These are phyloP conservation scores for Phytophthora melonis DNA, from an alignment of 352 stramenopile species.

Conservation along the genomic window DNA sequence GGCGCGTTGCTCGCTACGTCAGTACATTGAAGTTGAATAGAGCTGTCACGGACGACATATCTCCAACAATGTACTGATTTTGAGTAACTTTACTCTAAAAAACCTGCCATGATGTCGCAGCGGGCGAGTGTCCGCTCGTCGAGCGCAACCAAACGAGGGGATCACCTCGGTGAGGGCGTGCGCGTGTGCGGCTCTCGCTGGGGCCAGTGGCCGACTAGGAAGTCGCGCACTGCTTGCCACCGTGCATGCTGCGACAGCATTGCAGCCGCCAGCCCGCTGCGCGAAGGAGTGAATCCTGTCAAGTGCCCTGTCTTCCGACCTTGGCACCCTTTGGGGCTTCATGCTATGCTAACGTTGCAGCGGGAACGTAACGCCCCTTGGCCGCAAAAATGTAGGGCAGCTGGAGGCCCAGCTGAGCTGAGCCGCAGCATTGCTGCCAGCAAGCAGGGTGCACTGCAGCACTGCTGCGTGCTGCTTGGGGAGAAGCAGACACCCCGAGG, in stretches of 20 bases:
- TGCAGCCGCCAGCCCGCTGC: too few species aligned
- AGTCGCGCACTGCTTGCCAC: too few species aligned
- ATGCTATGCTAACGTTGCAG: constrained; percentile 11
- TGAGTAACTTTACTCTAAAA: not conserved
- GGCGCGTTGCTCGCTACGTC: constrained; percentile 1
- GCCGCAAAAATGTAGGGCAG: constrained; percentile 21
- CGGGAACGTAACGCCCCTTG: constrained; percentile 16
- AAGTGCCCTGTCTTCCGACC: constrained; percentile 26
- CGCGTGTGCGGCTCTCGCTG: not conserved
- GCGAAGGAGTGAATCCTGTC: not conserved
- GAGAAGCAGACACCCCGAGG: constrained; percentile 4
- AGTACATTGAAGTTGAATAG: too few species aligned
- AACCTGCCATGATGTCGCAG: constrained; percentile 21
- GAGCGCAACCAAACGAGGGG: not conserved
- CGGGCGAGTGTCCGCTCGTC: constrained; percentile 6
- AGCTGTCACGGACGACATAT: too few species aligned
- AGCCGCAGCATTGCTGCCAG: not conserved
- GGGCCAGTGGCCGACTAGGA: not conserved
- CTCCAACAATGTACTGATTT: too few species aligned
- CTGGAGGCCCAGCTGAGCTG: constrained; percentile 14
- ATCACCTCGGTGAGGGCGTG: not conserved
- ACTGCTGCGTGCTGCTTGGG: not conserved
- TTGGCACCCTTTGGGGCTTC: constrained; percentile 26
- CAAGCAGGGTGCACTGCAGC: not conserved
- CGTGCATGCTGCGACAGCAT: too few species aligned